phyloP scores from a whole-genome alignment of 257 asterid species.

The Capsicum chinense region DNA sequence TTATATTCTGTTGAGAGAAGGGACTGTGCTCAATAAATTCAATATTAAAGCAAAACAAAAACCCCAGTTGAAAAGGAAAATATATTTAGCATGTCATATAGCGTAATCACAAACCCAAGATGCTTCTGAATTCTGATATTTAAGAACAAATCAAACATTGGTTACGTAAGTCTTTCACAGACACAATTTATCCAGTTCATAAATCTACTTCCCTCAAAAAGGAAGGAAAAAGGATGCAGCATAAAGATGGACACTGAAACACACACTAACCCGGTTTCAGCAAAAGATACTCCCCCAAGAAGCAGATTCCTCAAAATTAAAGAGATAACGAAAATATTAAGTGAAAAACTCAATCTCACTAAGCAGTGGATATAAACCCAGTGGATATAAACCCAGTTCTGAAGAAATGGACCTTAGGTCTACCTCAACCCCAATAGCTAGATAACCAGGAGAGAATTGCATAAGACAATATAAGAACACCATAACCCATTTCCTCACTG shows the following conservation, averaged over 20 bases:
- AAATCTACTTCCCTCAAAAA: conserved; percentile 15
- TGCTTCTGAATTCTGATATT: not conserved
- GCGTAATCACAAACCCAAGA: not conserved
- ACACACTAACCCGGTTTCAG: not conserved
- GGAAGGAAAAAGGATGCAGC: conserved; percentile 6
- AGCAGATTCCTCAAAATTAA: conserved; percentile 16
- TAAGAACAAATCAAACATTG: conserved; percentile 9
- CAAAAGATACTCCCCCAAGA: not conserved
- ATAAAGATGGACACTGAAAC: conserved; percentile 8
- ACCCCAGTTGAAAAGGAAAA: conserved; percentile 15
- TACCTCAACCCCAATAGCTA: not conserved
- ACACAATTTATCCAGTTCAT: not conserved
- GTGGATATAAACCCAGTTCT: not conserved
- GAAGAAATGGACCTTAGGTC: not conserved
- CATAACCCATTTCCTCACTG: not conserved
- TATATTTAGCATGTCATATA: not conserved
- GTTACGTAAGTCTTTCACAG: not conserved
- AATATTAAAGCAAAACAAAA: not conserved
- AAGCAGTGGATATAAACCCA: too few relatives aligned
- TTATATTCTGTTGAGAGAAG: not conserved
- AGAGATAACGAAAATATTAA: not conserved
- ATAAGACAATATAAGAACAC: not conserved
- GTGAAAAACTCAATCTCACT: conserved; percentile 5
- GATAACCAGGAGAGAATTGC: conserved; percentile 3
- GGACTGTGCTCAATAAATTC: not conserved